Base-by-base conservation (phyloP, 495 filamentous ascomycete genomes). In the Aspergillus homomorphus region DNA sequence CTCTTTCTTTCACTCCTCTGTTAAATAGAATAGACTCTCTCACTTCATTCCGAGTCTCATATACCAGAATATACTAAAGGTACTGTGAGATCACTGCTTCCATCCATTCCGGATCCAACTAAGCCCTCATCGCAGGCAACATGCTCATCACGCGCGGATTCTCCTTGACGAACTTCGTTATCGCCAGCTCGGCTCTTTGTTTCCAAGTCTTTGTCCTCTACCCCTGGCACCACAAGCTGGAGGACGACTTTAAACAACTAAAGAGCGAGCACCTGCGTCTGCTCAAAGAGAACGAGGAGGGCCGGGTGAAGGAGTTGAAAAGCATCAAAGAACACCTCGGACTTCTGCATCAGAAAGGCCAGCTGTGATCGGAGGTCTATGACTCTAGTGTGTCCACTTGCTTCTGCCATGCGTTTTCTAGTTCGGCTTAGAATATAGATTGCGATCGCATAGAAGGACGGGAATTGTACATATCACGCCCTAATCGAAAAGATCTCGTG, bases 161-260 rank as follows among this genome's bases (percentile, higher is more conserved):
- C 60, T 85, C 84, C 22, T 23, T 86, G 46, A 83, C 80, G 33
- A 87, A 87, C 69, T 86, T 87, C 62, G 64, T 74, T 51, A 78
- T 87, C 57, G 84, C 81, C 51, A 75, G 75, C 21, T 82, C 82
- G n/a, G 84, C 84, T 0, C 73, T 87, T 9, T 69, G 69, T 38
- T 87, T 87, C 65, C 84, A 87, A 70, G 84, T 86, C 50, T 80
- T 77, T 62, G 84, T 87, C 33, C 67, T 87, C 16, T 87, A 87
- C 64, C 84, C 84, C 24, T 87, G 84, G 84, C 84, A 87, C 66
- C 73, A 84, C 41, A 68, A 80, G 60, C 72, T 87, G n/a, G 83
- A 86, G 59, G 72, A 84, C 1, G 80, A 80, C 53, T 86, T 87
- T 65, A 72, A 82, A 54, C 66, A 69, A 30, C 62, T 87, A 48